Evolutionary conservation across 1,284 basidiomycete species (phyloP), one percentile per base, ranked within the genome.

Genomic region (Peniophora sp.): DNA sequence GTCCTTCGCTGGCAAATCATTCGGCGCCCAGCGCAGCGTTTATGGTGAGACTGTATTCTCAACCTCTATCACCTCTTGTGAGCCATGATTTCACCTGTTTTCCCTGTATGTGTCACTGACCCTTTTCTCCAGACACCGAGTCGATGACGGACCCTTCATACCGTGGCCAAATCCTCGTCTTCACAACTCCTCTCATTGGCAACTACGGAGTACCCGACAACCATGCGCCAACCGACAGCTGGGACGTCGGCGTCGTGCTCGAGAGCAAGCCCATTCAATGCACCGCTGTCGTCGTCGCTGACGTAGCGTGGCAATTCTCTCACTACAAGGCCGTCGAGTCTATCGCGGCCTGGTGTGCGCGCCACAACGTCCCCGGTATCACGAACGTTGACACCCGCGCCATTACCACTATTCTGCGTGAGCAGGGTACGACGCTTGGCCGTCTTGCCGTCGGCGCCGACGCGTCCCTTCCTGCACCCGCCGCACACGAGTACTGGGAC

Each of bases 61-160:
- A 22, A 99, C 96, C 34, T 95, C 92, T 49, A 99, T 99, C 67
- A 99, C 97, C 6, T 97, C 93, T 50, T 99, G 91, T 92, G 56
- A 59, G 86, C 71, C 0, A 24, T 49, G 44, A 32, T 34, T 14
- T 44, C 22, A 43, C 34, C 23, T 27, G n/a, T 1, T 35, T 27
- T 43, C 10, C 35, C 22, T 36, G 11, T 51, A 34, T 34, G 52
- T 49, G 49, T 18, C 24, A 3, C 32, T 35, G 34, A 52, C 18
- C 1, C 15, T 17, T 24, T 3, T 10, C 20, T 12, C 41, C 58
- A 93, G 91, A 99, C 70, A 98, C 95, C 51, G 97, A 99, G 71
- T 97, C 94, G 14, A 97, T 99, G 92, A 99, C 96, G 45, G 96
- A 99, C 66, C 96, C 96, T 5, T 99, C 97, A 9, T 99, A 99